Conservation (phyloP, 2,329 filamentous ascomycete species). For the Monilinia fructicola region DNA sequence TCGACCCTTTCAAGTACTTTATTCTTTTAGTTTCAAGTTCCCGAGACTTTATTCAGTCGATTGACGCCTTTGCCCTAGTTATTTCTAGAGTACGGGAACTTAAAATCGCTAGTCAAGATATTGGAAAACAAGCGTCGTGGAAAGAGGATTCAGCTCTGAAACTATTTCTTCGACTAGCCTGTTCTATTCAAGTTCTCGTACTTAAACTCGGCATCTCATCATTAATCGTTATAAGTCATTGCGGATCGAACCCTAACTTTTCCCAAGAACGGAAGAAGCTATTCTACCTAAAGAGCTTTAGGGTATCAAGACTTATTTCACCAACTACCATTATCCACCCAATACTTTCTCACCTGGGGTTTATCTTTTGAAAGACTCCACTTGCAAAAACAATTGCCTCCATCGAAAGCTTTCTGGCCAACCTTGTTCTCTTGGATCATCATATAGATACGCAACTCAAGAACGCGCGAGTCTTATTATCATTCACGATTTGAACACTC, state of each 20-base stretch:
- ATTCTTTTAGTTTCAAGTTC: constrained; percentile 38
- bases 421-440: constrained; percentile 6
- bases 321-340: constrained; percentile 15
- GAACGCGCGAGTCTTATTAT: not conserved
- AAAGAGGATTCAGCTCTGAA: constrained; percentile 20
- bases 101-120: constrained; percentile 21
- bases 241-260: constrained; percentile 15
- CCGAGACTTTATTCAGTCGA: constrained; percentile 36
- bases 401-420: constrained; percentile 2
- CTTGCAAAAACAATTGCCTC: not conserved
- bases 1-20: constrained; percentile 30
- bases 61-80: constrained; percentile 27
- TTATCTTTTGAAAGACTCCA: constrained; percentile 17
- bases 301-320: constrained; percentile 11
- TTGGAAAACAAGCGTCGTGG: constrained; percentile 16
- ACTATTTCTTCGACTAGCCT: constrained; percentile 20
- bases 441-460: constrained; percentile 14
- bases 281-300: constrained; percentile 10
- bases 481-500: not conserved
- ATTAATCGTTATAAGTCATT: constrained; percentile 15
- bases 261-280: constrained; percentile 8
- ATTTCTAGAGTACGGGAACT: constrained; percentile 15
- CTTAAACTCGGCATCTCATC: constrained; percentile 20
- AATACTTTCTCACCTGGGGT: constrained; percentile 14
- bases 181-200: constrained; percentile 18